These are phyloP conservation scores for Colletotrichum zoysiae DNA, from an alignment of 2,329 filamentous ascomycete genomes.

Conservation along the genomic window DNA sequence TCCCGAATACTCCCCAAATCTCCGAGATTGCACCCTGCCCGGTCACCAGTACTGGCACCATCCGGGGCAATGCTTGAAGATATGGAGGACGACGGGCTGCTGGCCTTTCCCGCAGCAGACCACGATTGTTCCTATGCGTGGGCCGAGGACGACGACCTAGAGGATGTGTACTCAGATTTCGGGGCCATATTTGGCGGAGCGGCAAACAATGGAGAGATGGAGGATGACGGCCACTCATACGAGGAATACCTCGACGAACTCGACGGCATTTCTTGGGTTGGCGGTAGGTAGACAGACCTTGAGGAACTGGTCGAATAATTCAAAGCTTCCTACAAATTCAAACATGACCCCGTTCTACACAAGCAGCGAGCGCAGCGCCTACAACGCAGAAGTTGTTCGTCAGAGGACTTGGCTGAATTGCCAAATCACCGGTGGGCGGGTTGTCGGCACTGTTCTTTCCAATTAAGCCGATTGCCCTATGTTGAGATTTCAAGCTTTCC, in stretches of 20 bases:
- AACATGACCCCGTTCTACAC: too few species aligned
- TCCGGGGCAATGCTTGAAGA: conserved; percentile 47
- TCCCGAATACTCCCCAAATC: conserved; percentile 24
- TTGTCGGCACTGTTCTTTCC: too few species aligned
- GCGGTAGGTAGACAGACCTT: conserved; percentile 17
- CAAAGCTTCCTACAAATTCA: background rate
- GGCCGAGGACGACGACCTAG: conserved; percentile 59
- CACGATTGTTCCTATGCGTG: conserved; percentile 59
- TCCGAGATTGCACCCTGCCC: conserved; percentile 15
- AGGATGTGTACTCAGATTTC: conserved; percentile 68
- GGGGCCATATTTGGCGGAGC: conserved; percentile 61
- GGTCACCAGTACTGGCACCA: conserved; percentile 49
- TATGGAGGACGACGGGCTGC: conserved; percentile 58
- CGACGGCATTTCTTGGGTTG: conserved; percentile 65
- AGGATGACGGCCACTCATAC: conserved; percentile 59
- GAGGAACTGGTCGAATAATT: background rate
- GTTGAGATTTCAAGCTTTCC: background rate
- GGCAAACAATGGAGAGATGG: conserved; percentile 44
- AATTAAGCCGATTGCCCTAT: background rate
- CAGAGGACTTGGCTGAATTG: too few species aligned
- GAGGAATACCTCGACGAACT: conserved; percentile 69
- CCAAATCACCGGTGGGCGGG: background rate
- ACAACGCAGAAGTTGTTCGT: background rate
- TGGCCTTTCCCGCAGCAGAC: conserved; percentile 62
- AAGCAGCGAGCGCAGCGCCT: background rate